phyloP scores from a whole-genome alignment of 2,329 filamentous ascomycete genomes.

The Capronia coronata region DNA sequence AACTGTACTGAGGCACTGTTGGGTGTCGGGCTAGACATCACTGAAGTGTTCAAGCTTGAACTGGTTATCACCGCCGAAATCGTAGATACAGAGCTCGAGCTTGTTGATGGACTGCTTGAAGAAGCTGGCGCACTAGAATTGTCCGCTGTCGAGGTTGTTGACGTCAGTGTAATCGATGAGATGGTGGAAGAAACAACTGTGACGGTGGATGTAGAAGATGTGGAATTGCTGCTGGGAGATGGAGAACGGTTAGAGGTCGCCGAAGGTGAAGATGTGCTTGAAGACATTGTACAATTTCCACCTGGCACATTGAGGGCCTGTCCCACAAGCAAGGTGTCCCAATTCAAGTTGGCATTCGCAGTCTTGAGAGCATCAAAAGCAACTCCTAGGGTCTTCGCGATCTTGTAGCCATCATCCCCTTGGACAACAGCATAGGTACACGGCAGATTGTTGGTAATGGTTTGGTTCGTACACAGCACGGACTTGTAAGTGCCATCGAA shows the following conservation, averaged over 20 bases:
- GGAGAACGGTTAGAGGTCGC: conserved; percentile 1
- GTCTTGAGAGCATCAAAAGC: conserved; percentile 17
- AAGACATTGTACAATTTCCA: conserved; percentile 12
- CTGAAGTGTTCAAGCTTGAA: conserved; percentile 3
- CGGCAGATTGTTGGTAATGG: conserved; percentile 16
- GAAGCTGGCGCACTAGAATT: background rate
- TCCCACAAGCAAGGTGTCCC: conserved; percentile 21
- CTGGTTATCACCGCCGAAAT: background rate
- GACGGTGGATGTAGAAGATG: background rate
- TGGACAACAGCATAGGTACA: conserved; percentile 24
- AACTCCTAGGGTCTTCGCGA: conserved; percentile 21
- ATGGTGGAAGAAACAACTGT: background rate
- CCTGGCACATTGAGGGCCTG: conserved; percentile 22
- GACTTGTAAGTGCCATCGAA: conserved; percentile 70
- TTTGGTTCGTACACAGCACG: conserved; percentile 51
- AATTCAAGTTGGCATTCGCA: conserved; percentile 24
- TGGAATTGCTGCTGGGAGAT: background rate
- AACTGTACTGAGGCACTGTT: conserved; percentile 2
- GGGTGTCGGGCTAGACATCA: background rate
- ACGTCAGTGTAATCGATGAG: conserved; percentile 1
- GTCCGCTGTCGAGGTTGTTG: conserved; percentile 1
- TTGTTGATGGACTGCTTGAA: background rate
- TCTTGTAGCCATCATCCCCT: conserved; percentile 25
- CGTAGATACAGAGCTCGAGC: background rate
- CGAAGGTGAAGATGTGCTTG: conserved; percentile 7